These are phyloP conservation scores for Tuctoria greenei DNA, from an alignment of 176 grass and related monocot species.

Conservation along the genomic window DNA sequence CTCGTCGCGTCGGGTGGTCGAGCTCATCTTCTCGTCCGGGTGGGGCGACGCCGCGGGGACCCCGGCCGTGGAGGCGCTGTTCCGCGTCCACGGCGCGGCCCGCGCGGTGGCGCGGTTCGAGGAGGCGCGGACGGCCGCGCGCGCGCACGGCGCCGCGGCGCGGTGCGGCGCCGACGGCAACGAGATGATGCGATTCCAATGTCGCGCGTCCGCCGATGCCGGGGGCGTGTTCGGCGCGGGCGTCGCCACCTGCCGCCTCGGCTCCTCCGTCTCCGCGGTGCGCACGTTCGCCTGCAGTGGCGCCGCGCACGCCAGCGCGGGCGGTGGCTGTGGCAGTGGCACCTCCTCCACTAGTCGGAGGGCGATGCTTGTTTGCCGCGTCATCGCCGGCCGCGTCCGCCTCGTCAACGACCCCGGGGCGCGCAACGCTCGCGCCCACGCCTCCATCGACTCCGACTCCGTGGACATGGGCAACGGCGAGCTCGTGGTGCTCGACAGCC, in stretches of 20 bases:
- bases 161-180: conserved; percentile 68
- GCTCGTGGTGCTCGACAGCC: conserved; percentile 59
- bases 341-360: neutral
- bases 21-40: conserved; percentile 63
- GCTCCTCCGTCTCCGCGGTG: conserved; percentile 27
- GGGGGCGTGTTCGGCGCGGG: conserved; percentile 46
- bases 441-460: conserved; percentile 35
- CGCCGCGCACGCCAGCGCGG: conserved; percentile 37
- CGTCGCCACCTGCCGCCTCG: conserved; percentile 46
- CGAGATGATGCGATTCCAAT: conserved; percentile 75
- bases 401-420: conserved; percentile 18
- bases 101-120: conserved; percentile 58
- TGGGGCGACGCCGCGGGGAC: conserved; percentile 25
- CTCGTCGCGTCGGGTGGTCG: conserved; percentile 63
- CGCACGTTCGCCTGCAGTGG: conserved; percentile 57
- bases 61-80: conserved; percentile 52
- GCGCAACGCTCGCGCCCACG: neutral
- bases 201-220: conserved; percentile 1
- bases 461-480: conserved; percentile 56
- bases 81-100: conserved; percentile 56
- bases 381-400: conserved; percentile 58
- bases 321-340: neutral
- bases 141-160: conserved; percentile 44
- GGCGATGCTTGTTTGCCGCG: conserved; percentile 75
- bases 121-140: conserved; percentile 43